phyloP scores from a whole-genome alignment of 1,284 basidiomycete species.

The Irpex sp. region DNA sequence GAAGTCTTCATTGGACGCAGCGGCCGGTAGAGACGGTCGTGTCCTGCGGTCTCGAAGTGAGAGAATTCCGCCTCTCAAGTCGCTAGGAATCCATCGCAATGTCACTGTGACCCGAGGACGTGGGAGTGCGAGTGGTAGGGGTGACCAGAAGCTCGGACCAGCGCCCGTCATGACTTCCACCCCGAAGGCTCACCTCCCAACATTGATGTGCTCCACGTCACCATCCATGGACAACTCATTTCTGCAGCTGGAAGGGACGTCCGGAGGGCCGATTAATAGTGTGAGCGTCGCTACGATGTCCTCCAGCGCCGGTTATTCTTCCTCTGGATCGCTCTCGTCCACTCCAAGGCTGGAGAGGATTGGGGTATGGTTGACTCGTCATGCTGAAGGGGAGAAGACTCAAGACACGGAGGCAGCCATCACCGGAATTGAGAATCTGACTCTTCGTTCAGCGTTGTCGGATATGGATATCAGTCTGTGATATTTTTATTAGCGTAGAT shows the following conservation, averaged over 20 bases:
- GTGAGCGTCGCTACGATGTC: neutral
- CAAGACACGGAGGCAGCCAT: constrained; percentile 17
- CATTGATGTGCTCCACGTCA: neutral
- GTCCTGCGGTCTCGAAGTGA: constrained; percentile 22
- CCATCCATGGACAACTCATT: neutral
- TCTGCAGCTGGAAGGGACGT: constrained; percentile 4
- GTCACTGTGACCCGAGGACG: constrained; percentile 14
- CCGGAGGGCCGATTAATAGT: neutral
- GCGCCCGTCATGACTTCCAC: constrained; percentile 24
- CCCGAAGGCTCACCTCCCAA: constrained; percentile 19
- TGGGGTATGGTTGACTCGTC: constrained; percentile 1
- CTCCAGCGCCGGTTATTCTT: neutral
- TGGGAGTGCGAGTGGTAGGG: neutral
- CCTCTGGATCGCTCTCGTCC: neutral
- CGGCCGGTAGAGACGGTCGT: neutral
- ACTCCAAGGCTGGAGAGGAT: neutral
- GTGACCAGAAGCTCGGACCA: neutral
- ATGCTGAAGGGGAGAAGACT: neutral
- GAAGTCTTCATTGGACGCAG: neutral
- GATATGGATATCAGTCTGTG: constrained; percentile 18
- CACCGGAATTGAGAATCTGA: constrained; percentile 21
- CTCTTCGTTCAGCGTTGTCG: constrained; percentile 15
- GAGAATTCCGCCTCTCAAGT: constrained; percentile 14
- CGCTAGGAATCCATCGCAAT: constrained; percentile 16
- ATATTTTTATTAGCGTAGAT: neutral